A percentile compares a stretch with the other conserved stretches of the same genome.
These are phyloP conservation scores for Lentinus brumalis DNA, from an alignment of 768 basidiomycete genomes.

Conservation along the genomic window DNA sequence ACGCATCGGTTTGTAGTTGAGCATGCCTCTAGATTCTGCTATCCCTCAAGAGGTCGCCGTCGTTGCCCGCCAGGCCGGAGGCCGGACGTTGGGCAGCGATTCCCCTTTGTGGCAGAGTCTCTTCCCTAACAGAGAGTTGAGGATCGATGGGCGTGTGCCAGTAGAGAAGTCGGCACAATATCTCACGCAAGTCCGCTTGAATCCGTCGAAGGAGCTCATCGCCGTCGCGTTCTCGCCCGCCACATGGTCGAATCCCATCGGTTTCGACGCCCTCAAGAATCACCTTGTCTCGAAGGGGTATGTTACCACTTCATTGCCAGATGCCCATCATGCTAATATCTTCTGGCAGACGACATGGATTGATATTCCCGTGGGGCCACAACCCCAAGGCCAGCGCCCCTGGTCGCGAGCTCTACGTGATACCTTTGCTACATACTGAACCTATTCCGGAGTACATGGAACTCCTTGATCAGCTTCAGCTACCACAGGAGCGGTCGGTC, in stretches of 20 bases:
- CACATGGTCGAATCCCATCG: conserved; percentile 41
- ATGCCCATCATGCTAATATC: conserved; percentile 4
- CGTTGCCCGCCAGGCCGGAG: conserved; percentile 78
- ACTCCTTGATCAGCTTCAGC: conserved; percentile 70
- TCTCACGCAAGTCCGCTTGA: conserved; percentile 76
- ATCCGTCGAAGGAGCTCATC: conserved; percentile 74
- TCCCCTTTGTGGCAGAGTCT: conserved; percentile 75
- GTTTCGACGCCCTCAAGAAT: conserved; percentile 62
- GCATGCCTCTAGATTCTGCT: conserved; percentile 77
- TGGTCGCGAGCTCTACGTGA: conserved; percentile 85
- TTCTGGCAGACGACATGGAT: conserved; percentile 71
- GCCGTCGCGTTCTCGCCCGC: conserved; percentile 72
- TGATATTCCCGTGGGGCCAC: conserved; percentile 84
- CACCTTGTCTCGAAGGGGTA: conserved; percentile 76
- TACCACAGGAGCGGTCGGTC: conserved; percentile 63
- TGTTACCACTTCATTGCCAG: conserved; percentile 29
- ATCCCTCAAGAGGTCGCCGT: conserved; percentile 68
- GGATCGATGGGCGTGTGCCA: conserved; percentile 85
- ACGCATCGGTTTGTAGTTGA: conserved; percentile 49
- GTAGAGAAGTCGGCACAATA: conserved; percentile 77
- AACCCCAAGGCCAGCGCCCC: conserved; percentile 72
- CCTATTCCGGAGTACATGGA: conserved; percentile 85
- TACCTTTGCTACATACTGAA: conserved; percentile 68
- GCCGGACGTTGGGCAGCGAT: conserved; percentile 56
- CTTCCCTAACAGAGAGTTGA: conserved; percentile 68